Conservation (phyloP, 306 rosid genomes). For the Ormosia emarginata region DNA sequence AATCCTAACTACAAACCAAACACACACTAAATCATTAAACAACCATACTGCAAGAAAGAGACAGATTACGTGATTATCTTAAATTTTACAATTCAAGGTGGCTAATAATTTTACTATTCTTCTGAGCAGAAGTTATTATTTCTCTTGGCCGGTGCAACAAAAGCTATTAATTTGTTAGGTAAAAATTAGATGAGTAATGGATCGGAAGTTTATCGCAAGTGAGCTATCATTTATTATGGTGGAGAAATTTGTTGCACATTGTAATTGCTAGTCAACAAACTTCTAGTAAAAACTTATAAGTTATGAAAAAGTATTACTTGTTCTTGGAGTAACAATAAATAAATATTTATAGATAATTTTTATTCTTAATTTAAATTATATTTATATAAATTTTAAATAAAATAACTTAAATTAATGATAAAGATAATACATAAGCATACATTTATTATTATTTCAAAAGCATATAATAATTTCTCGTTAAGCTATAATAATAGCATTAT, state of each 20-base stretch:
- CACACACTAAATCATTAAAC: not conserved
- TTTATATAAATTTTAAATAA: too few relatives aligned
- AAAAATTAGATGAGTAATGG: not conserved
- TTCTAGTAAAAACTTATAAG: not conserved
- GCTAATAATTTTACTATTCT: not conserved
- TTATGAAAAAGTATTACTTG: not conserved
- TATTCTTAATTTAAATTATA: too few relatives aligned
- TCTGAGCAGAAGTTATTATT: not conserved
- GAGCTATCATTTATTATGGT: not conserved
- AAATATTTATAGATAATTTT: too few relatives aligned
- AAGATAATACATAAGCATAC: too few relatives aligned
- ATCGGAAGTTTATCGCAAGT: not conserved
- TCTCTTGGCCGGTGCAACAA: not conserved
- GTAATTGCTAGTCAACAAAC: not conserved
- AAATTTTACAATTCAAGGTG: not conserved
- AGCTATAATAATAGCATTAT: not conserved
- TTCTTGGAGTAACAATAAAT: too few relatives aligned
- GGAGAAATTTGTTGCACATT: not conserved
- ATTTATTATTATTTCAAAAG: too few relatives aligned
- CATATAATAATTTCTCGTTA: too few relatives aligned
- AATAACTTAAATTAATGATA: too few relatives aligned
- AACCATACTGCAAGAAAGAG: not conserved
- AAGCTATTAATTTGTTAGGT: not conserved
- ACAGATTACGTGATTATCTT: not conserved
- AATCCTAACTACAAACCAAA: too few relatives aligned